Evolutionary conservation across 2,329 filamentous ascomycete genomes (phyloP), one percentile per base, ranked within the genome.

Genomic region (Aspergillus ibericus): DNA sequence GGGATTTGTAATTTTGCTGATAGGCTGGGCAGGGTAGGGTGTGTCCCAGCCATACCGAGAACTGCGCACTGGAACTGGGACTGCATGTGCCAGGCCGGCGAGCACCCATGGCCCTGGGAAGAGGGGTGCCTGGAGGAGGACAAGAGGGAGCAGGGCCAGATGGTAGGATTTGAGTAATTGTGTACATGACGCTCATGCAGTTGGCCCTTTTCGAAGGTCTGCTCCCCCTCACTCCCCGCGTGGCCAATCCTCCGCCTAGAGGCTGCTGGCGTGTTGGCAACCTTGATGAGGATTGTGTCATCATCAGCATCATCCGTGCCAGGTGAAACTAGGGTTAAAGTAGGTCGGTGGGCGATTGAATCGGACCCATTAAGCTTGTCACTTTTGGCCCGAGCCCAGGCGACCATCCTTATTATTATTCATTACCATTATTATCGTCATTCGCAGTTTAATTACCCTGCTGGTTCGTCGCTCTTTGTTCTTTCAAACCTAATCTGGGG

Each of bases 111-210:
- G 38, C 13, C 18, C 18, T 42, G 38, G 38, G 38, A 20, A 20
- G 13, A 20, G n/a, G 38, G n/a, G 25, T 29, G 42, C n/a, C 20
- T 47, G 42, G 42, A 22, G 42, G 25, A 47, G 20, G 42, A 29
- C 15, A 29, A 29, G 44, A 9, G 25, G 44, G 22, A 15, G 22
- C 18, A 25, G 22, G 22, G 22, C 22, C 22, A 25, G 22, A 25
- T 25, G 22, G 22, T n/a, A n/a, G 44, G 25, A 48, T 12, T 29
- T 29, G 15, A 32, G 25, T 27, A 29, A 29, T 48, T 48, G 44
- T 48, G 44, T 48, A 48, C 44, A 48, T 48, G 44, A 48, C 44
- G 44, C 44, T 48, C 44, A 48, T 48, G 44, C 44, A 48, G 25
- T 16, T 48, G 44, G 44, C 44, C n/a, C 44, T 29, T 48, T 48